These are phyloP conservation scores for Dalbergia cultrata DNA, from an alignment of 306 rosid species.

Conservation along the genomic window DNA sequence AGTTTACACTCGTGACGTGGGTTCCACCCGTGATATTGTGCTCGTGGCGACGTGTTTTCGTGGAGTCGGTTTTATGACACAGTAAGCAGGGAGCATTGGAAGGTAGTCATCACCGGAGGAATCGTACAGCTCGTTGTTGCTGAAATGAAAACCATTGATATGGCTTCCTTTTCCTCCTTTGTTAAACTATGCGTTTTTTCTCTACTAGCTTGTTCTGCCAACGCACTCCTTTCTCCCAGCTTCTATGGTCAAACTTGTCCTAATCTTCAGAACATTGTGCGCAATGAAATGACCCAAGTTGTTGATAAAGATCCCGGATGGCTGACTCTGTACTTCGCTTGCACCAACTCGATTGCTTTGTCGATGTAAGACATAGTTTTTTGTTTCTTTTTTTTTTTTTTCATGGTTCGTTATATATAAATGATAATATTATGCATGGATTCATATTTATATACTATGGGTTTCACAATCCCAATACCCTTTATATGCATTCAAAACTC, in stretches of 20 bases:
- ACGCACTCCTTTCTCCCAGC: conserved; percentile 65
- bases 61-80: too few species aligned
- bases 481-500: too few species aligned
- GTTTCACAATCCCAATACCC: too few species aligned
- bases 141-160: too few species aligned
- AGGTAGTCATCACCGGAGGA: too few species aligned
- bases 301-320: conserved; percentile 55
- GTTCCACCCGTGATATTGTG: too few species aligned
- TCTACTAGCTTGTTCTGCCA: conserved; percentile 44
- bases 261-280: conserved; percentile 57
- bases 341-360: conserved; percentile 91
- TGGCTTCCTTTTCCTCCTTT: conserved; percentile 46
- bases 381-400: too few species aligned
- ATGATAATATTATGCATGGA: not conserved
- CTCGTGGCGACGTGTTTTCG: too few species aligned
- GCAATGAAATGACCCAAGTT: conserved; percentile 55
- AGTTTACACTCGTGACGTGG: too few species aligned
- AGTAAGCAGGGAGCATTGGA: too few species aligned
- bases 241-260: conserved; percentile 73
- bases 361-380: conserved; percentile 52
- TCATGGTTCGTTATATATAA: not conserved
- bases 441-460: too few species aligned
- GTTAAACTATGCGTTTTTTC: conserved; percentile 41
- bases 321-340: conserved; percentile 84
- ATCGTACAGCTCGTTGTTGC: too few species aligned